These are phyloP conservation scores for Leishmania tropica DNA, from an alignment of 208 protist species.

Conservation along the genomic window DNA sequence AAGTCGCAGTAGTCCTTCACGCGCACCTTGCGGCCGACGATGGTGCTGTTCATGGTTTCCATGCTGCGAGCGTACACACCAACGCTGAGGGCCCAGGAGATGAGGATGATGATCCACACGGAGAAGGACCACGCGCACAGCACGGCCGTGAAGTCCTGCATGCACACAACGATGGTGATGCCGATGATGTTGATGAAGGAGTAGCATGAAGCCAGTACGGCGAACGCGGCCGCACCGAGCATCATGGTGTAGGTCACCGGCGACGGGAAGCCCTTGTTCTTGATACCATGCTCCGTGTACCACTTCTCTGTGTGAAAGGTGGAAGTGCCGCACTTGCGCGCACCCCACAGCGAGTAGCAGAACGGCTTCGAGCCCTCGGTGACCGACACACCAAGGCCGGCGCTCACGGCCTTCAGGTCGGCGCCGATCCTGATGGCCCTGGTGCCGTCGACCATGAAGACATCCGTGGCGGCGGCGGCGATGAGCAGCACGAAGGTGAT, in stretches of 20 bases:
- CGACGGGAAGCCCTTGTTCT: slow-evolving; percentile 22
- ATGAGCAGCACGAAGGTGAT: slow-evolving; percentile 26
- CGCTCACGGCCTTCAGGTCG: slow-evolving; percentile 14
- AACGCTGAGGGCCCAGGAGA: slow-evolving; percentile 31
- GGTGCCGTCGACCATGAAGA: slow-evolving; percentile 27
- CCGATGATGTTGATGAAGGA: slow-evolving; percentile 26
- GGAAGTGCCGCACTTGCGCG: slow-evolving; percentile 16
- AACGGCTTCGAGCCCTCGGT: slow-evolving; percentile 25
- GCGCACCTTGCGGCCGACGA: slow-evolving; percentile 19
- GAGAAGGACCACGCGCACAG: slow-evolving; percentile 37
- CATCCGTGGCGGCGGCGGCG: slow-evolving; percentile 18
- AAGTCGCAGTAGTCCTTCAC: slow-evolving; percentile 33
- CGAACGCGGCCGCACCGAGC: slow-evolving; percentile 23
- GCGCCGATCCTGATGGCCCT: slow-evolving; percentile 16
- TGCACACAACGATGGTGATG: slow-evolving; percentile 17
- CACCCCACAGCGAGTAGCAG: slow-evolving; percentile 35
- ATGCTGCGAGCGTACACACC: slow-evolving; percentile 26
- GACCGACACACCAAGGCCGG: slow-evolving; percentile 14
- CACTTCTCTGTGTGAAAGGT: slow-evolving; percentile 16
- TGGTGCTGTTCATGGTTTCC: slow-evolving; percentile 17
- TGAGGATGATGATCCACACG: slow-evolving; percentile 33
- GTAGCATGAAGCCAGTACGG: slow-evolving; percentile 26
- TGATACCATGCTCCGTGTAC: slow-evolving; percentile 10
- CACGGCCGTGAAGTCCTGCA: slow-evolving; percentile 31
- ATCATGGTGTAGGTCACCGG: slow-evolving; percentile 21